Conservation (phyloP, 176 grass and related monocot genomes). For the Avena atlantica region DNA sequence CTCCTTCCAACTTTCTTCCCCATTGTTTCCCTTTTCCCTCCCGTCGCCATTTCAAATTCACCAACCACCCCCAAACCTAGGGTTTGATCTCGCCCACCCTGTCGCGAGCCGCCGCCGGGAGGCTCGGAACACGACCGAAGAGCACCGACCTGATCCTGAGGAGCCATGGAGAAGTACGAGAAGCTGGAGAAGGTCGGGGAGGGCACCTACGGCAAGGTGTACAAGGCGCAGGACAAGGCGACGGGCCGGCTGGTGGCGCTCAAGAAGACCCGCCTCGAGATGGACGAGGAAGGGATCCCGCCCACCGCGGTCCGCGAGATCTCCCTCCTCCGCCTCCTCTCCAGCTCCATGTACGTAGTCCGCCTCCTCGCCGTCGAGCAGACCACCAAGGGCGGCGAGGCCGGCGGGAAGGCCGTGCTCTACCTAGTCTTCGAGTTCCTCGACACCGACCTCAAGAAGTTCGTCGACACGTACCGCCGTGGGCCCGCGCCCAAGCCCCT, state of each 20-base stretch:
- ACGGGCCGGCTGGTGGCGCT: constrained; percentile 62
- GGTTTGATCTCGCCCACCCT: not conserved
- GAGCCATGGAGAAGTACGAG: constrained; percentile 89
- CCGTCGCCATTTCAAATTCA: too few species aligned
- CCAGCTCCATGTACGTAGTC: constrained; percentile 89
- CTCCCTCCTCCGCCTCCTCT: constrained; percentile 90
- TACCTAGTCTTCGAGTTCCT: constrained; percentile 97
- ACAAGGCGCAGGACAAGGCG: constrained; percentile 65
- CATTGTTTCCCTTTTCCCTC: too few species aligned
- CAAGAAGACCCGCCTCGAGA: constrained; percentile 90
- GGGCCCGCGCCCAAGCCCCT: constrained; percentile 60
- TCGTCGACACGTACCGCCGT: constrained; percentile 64
- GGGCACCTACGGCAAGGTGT: constrained; percentile 52
- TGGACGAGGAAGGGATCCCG: constrained; percentile 98
- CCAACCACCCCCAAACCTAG: not conserved
- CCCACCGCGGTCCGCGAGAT: constrained; percentile 88
- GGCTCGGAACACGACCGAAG: not conserved
- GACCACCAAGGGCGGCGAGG: constrained; percentile 59
- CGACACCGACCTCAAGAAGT: constrained; percentile 93
- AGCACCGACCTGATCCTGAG: too few species aligned
- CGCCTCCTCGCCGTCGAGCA: constrained; percentile 84
- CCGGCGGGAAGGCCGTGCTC: constrained; percentile 58
- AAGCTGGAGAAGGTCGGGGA: constrained; percentile 93
- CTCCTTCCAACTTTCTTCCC: too few species aligned
- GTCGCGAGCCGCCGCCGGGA: not conserved